phyloP scores from a whole-genome alignment of 129 eudicot species.

The Deinandra increscens region DNA sequence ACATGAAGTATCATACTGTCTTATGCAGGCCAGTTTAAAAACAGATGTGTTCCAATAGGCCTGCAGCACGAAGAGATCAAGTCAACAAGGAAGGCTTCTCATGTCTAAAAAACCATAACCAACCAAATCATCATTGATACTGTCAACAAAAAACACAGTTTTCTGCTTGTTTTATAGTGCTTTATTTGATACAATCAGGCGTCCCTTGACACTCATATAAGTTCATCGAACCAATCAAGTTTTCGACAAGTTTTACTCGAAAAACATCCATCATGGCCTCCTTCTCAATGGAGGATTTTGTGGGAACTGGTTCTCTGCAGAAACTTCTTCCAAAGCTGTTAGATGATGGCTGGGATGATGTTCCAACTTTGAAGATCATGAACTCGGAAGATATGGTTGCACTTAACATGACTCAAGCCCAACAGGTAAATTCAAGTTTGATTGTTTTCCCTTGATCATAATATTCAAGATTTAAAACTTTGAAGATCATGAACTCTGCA shows the following conservation, averaged over 20 bases:
- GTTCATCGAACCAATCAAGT: slow-evolving; percentile 11
- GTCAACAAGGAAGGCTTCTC: not conserved
- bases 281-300: slow-evolving; percentile 73
- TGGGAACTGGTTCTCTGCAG: slow-evolving; percentile 63
- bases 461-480: not conserved
- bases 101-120: not conserved
- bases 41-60: slow-evolving; percentile 16
- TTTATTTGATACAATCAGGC: slow-evolving; percentile 20
- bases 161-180: slow-evolving; percentile 19
- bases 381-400: slow-evolving; percentile 70
- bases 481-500: too few relatives aligned
- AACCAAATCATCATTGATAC: slow-evolving; percentile 25
- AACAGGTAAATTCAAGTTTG: slow-evolving; percentile 41
- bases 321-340: slow-evolving; percentile 63
- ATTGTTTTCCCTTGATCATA: not conserved
- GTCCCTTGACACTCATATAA: not conserved
- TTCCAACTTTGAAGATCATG: slow-evolving; percentile 81
- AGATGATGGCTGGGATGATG: slow-evolving; percentile 91
- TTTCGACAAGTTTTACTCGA: not conserved
- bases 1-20: slow-evolving; percentile 6
- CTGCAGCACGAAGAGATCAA: slow-evolving; percentile 21
- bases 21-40: slow-evolving; percentile 29
- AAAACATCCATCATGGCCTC: slow-evolving; percentile 54
- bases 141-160: slow-evolving; percentile 22
- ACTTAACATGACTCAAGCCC: slow-evolving; percentile 64